A percentile compares a stretch with the other conserved stretches of the same genome.
Evolutionary conservation across 2,329 filamentous ascomycete species (phyloP).

Genomic region (Cryphonectria japonica): DNA sequence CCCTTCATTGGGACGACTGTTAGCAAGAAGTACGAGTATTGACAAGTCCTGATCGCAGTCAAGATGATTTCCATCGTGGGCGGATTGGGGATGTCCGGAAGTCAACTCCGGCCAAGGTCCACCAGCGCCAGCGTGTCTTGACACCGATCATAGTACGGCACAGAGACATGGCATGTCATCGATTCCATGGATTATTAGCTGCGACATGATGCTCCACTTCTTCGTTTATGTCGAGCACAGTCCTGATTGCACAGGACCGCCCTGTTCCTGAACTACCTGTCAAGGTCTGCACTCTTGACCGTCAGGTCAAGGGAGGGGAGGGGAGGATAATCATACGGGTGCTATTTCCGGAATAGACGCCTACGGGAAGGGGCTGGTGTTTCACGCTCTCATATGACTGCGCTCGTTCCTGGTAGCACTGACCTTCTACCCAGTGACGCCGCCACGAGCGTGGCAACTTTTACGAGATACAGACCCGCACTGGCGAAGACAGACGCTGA

Average conservation of each 20-base stretch:
- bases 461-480: conserved; percentile 15
- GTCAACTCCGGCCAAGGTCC: conserved; percentile 19
- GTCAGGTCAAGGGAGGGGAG: background rate
- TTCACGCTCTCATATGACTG: conserved; percentile 17
- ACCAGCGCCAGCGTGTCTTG: conserved; percentile 18
- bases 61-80: conserved; percentile 11
- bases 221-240: background rate
- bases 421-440: conserved; percentile 16
- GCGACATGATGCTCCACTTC: background rate
- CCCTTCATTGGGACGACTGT: background rate
- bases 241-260: conserved; percentile 8
- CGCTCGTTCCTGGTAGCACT: conserved; percentile 20
- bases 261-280: conserved; percentile 15
- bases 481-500: background rate
- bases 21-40: background rate
- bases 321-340: background rate
- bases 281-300: conserved; percentile 7
- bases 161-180: background rate
- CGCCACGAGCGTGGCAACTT: background rate
- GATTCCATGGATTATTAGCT: background rate
- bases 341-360: background rate
- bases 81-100: conserved; percentile 30
- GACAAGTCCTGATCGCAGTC: background rate
- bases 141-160: background rate
- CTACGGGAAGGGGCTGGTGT: conserved; percentile 16